Evolutionary conservation across 139 green algal species (phyloP), one percentile per base, ranked within the genome.

Genomic region (Choricystis sp.): DNA sequence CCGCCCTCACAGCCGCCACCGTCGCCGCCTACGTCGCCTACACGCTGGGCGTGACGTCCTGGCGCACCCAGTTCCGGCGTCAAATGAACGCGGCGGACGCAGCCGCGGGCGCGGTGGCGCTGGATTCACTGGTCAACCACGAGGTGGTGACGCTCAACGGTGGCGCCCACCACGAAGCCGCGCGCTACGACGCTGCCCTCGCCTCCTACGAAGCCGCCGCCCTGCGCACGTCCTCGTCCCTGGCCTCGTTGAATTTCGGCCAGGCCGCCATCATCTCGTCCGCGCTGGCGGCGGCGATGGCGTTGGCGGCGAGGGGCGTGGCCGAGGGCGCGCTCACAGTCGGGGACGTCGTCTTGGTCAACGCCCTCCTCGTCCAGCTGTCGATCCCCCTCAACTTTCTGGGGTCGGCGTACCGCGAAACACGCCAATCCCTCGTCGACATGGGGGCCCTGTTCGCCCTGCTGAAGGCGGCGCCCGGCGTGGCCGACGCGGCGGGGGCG

Each of bases 361-460:
- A 98, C 62, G 92, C 86, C 16, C 82, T 97, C 65, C 78, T 98
- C 21, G 94, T 98, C 76, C 91, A 97, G 81, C 81, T 98, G 62
- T 95, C 86, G 61, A 79, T 96, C 77, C 92, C 92, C 3, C 82
- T 98, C 40, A 98, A 98, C 81, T 98, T 98, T 74, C 75, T 98
- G 62, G 92, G 92, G 52, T 92, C 88, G 0, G 89, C 98, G 26
- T 98, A 98, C 70, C 81, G 92, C 0, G 92, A 97, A 73, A 93
- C 86, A 21, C 86, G 87, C 68, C 92, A 98, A 81, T 85, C 73
- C 25, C 76, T 98, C 31, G 71, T 95, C 3, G 92, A 98, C 79
- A 98, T 98, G 92, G 86, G 85, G 3, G 77, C 84, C 48, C 94
- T 98, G 83, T 97, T 98, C 72, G 70, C 69, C 1, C 78, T 98